Base-by-base conservation (phyloP, 2,329 filamentous ascomycete species). In the Fusarium sp. region DNA sequence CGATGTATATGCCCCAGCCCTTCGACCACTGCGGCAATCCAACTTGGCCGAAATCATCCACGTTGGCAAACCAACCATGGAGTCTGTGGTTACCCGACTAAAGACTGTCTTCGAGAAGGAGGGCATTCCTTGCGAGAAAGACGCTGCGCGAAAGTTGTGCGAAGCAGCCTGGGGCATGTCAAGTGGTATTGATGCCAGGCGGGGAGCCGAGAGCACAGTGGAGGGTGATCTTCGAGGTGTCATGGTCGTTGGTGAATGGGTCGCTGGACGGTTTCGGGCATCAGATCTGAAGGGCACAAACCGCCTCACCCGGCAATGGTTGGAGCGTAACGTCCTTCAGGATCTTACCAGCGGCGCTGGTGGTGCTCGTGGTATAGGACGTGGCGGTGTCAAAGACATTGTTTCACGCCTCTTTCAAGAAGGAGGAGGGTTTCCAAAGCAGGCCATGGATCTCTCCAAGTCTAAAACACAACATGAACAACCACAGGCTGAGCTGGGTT, bases 1-100 rank as follows among this genome's bases (percentile, higher is more conserved):
- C 74, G 97, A 99, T 78, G 89, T 98, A 2, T 99, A 99, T 76
- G 94, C 97, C 72, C 91, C 95, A 6, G 93, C 94, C 21, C 85
- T 99, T 39, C 88, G 94, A 28, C 94, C 93, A 0, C 84, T 99
- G 10, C 89, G 96, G n/a, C 92, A 95, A 68, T 94, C 93, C 0
- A 89, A 85, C 8, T 82, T 96, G 49, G 96, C 95, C 0, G 96
- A 99, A 78, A 90, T 98, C 38, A 91, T 99, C 23, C 94, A 97
- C 75, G 91, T 97, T 33, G 93, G 95, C 47, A 96, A 96, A 73
- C 94, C 96, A 3, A 90, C 92, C 0, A 82, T 98, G 12, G 94
- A 97, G 66, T 92, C 94, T 49, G 93, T 98, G 5, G 91, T 97
- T 6, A 85, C 86, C 10, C 89, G 96, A 16, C 85, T 98, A 75